Evolutionary conservation across 2,329 filamentous ascomycete genomes (phyloP).

Genomic region (Epichloe sylvatica): DNA sequence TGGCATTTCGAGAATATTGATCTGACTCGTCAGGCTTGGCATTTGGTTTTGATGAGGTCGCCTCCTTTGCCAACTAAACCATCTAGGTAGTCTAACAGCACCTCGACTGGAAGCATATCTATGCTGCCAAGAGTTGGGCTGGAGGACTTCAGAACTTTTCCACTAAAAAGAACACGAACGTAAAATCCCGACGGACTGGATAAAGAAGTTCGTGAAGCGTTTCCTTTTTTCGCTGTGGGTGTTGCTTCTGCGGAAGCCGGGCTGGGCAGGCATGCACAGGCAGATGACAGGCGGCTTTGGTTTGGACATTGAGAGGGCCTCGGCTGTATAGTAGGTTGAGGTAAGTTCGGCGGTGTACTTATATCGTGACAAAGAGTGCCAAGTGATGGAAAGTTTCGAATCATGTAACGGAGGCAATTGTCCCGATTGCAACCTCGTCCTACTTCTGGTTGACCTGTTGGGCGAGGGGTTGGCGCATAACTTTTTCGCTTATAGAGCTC

Average conservation of each 20-base stretch:
- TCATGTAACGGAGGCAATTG: conserved; percentile 19
- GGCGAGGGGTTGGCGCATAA: conserved; percentile 3
- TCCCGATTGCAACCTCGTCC: conserved; percentile 14
- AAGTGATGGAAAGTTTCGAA: conserved; percentile 11
- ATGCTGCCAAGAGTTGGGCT: conserved; percentile 53
- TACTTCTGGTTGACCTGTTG: conserved; percentile 9
- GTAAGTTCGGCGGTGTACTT: not conserved
- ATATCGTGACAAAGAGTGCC: conserved; percentile 12
- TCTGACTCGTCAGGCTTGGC: conserved; percentile 3
- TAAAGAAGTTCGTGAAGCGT: not conserved
- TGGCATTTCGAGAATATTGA: conserved; percentile 5
- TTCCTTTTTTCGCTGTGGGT: not conserved
- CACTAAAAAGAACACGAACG: conserved; percentile 58
- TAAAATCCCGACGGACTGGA: conserved; percentile 25
- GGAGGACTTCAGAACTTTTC: conserved; percentile 51
- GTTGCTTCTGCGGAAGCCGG: conserved; percentile 1
- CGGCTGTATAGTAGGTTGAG: not conserved
- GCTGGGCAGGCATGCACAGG: conserved; percentile 15
- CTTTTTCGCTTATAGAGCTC: conserved; percentile 46
- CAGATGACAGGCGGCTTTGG: conserved; percentile 12
- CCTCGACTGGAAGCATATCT: conserved; percentile 56
- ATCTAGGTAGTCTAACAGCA: conserved; percentile 56
- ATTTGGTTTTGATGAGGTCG: conserved; percentile 25
- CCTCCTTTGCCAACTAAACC: conserved; percentile 48
- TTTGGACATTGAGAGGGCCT: conserved; percentile 15